Evolutionary conservation across 345 rosid species (phyloP).

Genomic region (Eucalyptus guilfoylei): DNA sequence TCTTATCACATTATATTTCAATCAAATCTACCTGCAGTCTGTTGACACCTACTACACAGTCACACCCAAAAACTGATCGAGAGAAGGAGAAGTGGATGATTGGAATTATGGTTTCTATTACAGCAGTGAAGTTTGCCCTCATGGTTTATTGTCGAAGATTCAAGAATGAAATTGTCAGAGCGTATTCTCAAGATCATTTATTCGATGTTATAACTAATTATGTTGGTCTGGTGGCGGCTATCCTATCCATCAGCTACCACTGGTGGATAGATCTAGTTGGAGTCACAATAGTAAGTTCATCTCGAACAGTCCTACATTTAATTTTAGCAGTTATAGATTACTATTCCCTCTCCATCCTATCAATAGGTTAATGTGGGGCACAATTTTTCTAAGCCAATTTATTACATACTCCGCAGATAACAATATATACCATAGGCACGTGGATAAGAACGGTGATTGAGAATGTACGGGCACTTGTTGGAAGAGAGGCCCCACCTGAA

Average conservation of each 20-base stretch:
- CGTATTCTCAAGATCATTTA: not conserved
- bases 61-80: no score
- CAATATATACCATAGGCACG: constrained; percentile 45
- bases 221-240: not conserved
- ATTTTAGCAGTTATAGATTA: not conserved
- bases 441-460: constrained; percentile 72
- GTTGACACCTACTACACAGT: not conserved
- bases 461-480: constrained; percentile 55
- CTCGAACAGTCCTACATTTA: not conserved
- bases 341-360: not conserved
- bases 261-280: constrained; percentile 26
- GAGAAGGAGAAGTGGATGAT: no score
- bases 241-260: constrained; percentile 4
- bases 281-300: not conserved
- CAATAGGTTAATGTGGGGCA: not conserved
- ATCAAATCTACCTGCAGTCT: not conserved
- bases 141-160: no score
- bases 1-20: not conserved
- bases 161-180: no score
- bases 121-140: no score
- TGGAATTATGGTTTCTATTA: no score
- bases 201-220: no score
- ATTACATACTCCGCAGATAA: not conserved
- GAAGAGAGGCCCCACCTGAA: constrained; percentile 70
- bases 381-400: not conserved